These are phyloP conservation scores for Nakataea oryzae DNA, from an alignment of 2,329 filamentous ascomycete species.

Conservation along the genomic window DNA sequence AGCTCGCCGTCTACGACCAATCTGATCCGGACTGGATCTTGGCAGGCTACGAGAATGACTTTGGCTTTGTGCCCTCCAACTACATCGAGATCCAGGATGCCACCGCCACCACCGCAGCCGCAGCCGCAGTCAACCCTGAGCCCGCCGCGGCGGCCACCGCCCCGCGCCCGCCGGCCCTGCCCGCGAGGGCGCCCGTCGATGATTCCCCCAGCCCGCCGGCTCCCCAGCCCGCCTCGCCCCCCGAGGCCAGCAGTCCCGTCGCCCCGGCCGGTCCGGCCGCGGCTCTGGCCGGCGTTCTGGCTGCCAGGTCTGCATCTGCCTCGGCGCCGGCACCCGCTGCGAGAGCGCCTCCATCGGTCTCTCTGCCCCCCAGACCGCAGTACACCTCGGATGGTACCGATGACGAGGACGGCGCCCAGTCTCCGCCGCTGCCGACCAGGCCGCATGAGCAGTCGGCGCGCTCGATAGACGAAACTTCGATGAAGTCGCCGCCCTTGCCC, in stretches of 20 bases:
- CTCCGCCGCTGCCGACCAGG: slow-evolving; percentile 53
- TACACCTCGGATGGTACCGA: slow-evolving; percentile 60
- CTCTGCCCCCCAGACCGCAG: slow-evolving; percentile 37
- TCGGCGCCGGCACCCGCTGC: slow-evolving; percentile 26
- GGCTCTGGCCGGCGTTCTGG: slow-evolving; percentile 46
- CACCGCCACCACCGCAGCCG: slow-evolving; percentile 19
- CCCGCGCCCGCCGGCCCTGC: slow-evolving; percentile 29
- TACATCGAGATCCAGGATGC: slow-evolving; percentile 69
- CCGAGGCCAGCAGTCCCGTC: slow-evolving; percentile 17
- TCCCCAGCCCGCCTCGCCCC: slow-evolving; percentile 19
- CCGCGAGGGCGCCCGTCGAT: slow-evolving; percentile 27
- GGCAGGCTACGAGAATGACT: slow-evolving; percentile 74
- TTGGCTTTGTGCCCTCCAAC: slow-evolving; percentile 89
- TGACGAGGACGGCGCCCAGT: slow-evolving; percentile 47
- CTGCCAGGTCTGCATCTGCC: slow-evolving; percentile 29
- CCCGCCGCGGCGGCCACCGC: slow-evolving; percentile 17
- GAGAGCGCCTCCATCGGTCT: slow-evolving; percentile 32
- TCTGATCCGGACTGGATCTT: slow-evolving; percentile 96
- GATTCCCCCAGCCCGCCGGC: slow-evolving; percentile 24
- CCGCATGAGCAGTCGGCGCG: slow-evolving; percentile 43
- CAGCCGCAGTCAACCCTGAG: too few species aligned
- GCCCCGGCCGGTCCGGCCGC: slow-evolving; percentile 35
- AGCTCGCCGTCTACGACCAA: slow-evolving; percentile 76
- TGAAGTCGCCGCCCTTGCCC: slow-evolving; percentile 12
- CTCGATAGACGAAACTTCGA: slow-evolving; percentile 15